Base-by-base conservation (phyloP, 1,139 yeast species). In the Nakaseomyces kungkrabaensis region DNA sequence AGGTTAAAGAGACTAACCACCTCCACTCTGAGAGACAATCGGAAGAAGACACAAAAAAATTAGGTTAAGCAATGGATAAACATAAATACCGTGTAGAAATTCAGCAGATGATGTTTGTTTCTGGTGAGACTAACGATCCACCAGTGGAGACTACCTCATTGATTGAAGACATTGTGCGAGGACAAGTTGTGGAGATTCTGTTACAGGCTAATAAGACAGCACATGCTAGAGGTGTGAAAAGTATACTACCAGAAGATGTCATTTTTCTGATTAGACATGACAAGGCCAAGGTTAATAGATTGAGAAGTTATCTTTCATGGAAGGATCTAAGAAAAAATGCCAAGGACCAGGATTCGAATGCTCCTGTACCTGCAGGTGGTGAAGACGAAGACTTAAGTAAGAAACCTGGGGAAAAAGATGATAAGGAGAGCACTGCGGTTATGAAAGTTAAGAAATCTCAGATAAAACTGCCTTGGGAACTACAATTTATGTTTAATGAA, bases 41-140 rank as follows among this genome's bases (percentile, higher is more conserved):
- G 22, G 22, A 17, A 17, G 22, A 17, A 17, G 3, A 17, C 22
- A 17, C n/a, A n/a, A n/a, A 17, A 17, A 3, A 17, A 17, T 2
- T 17, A 17, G 22, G 22, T 17, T 17, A 17, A 17, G 42, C 9
- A 33, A 59, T 60, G 60, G 76, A 76, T 55, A 82, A 84, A 63
- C 82, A 85, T 69, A 80, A 82, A 63, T 88, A 87, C 65, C 73
- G 95, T 51, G 78, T 84, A 46, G 96, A 88, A 67, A 87, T 88
- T 60, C 96, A 87, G 66, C 96, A 89, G 72, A 94, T 92, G 98
- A 92, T 92, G 99, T 92, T 94, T 72, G 98, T 92, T 52, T 78
- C 85, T 53, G 99, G 98, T 1, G 97, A 92, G 67, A 81, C 94
- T 1, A 87, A 86, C 58, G 98, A 92, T 59, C 95, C 97, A 2